Evolutionary conservation across 495 filamentous ascomycete species (phyloP).

Genomic region (Penicillium egyptiacum): DNA sequence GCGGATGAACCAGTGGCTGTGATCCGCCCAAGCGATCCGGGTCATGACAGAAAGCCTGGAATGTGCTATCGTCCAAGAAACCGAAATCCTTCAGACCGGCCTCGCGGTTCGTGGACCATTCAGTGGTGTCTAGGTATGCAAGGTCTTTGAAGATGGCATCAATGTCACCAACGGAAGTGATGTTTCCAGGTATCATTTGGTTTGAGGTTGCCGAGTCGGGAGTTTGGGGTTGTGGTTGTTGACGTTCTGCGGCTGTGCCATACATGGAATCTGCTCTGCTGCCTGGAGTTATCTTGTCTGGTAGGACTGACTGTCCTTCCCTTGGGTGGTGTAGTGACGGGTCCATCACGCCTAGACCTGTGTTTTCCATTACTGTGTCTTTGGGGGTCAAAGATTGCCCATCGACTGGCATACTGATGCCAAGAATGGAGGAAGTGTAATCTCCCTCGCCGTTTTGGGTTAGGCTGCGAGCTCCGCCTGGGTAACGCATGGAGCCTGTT

Average conservation of each 20-base stretch:
- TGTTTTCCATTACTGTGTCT: constrained; percentile 38
- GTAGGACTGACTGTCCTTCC: constrained; percentile 15
- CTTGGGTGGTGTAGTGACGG: constrained; percentile 21
- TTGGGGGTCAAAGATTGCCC: constrained; percentile 40
- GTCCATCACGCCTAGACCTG: constrained; percentile 32
- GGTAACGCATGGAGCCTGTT: constrained; percentile 9
- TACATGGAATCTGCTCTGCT: constrained; percentile 32
- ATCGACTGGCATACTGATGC: constrained; percentile 41
- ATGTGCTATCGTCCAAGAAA: constrained; percentile 54
- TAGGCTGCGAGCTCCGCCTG: constrained; percentile 2
- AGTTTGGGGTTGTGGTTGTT: constrained; percentile 34
- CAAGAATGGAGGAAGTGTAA: constrained; percentile 38
- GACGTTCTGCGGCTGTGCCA: constrained; percentile 23
- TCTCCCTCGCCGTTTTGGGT: constrained; percentile 12
- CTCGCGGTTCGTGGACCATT: constrained; percentile 54
- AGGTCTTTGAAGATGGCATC: constrained; percentile 65
- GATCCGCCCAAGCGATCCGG: constrained; percentile 48
- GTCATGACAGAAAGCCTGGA: constrained; percentile 55
- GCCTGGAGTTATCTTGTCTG: constrained; percentile 29
- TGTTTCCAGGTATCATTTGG: constrained; percentile 19
- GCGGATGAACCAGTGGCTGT: constrained; percentile 44
- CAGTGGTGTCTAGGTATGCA: constrained; percentile 60
- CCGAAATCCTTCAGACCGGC: constrained; percentile 60
- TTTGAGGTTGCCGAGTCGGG: constrained; percentile 35
- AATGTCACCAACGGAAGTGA: constrained; percentile 36